These are phyloP conservation scores for Paraconiothyrium sp. DNA, from an alignment of 2,329 filamentous ascomycete genomes.

Conservation along the genomic window DNA sequence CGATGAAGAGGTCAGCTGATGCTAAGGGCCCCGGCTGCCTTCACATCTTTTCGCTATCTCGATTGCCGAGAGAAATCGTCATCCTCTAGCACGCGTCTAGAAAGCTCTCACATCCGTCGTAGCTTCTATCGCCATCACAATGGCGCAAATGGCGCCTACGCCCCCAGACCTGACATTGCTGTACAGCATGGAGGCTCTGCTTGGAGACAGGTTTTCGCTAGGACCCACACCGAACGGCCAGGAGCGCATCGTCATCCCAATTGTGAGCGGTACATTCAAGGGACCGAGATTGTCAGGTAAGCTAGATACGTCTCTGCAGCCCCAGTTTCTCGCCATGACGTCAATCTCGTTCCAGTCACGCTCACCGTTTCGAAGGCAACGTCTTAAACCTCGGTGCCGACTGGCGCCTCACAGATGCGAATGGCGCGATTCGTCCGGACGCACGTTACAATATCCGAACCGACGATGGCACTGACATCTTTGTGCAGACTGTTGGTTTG, in stretches of 20 bases:
- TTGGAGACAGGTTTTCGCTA: conserved; percentile 34
- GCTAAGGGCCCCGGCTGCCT: background rate
- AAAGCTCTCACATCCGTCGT: background rate
- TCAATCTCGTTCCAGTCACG: background rate
- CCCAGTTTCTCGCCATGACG: background rate
- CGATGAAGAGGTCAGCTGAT: background rate
- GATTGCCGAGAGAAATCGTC: background rate
- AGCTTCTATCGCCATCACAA: background rate
- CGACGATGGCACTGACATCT: conserved; percentile 47
- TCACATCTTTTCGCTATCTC: background rate
- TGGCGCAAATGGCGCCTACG: conserved; percentile 20
- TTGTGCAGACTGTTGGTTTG: conserved; percentile 42
- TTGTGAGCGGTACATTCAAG: conserved; percentile 42
- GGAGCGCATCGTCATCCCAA: conserved; percentile 40
- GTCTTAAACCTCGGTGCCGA: conserved; percentile 51
- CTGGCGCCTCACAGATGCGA: conserved; percentile 45
- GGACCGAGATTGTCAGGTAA: conserved; percentile 36
- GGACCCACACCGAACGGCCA: conserved; percentile 31
- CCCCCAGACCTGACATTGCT: conserved; percentile 34
- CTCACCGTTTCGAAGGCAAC: conserved; percentile 25
- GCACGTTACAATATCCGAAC: conserved; percentile 51
- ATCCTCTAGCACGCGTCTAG: background rate
- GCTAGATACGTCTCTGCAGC: background rate
- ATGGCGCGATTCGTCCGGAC: conserved; percentile 42
- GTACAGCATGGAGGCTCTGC: conserved; percentile 33